Evolutionary conservation across 495 filamentous ascomycete species (phyloP), one percentile per base, ranked within the genome.

Genomic region (Penicillium pulvis): DNA sequence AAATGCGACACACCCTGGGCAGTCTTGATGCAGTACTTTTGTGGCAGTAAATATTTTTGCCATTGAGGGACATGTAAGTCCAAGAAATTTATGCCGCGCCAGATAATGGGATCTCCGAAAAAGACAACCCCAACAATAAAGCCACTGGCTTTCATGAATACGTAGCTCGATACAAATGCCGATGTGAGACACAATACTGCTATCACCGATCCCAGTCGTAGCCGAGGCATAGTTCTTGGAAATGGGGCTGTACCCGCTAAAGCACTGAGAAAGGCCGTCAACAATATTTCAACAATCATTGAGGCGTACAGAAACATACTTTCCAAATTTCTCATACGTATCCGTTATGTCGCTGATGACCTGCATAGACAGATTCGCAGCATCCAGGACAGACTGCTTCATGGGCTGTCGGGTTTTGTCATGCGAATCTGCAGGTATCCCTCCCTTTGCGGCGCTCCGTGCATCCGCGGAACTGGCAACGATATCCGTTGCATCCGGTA

Each of bases 351-450:
- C 87, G n/a, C 85, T 84, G 12, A 94, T 66, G 1, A 79, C 75
- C 67, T 90, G 87, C 90, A 93, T 93, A 17, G 87, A 67, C 0
- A 87, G 86, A 60, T 89, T 78, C 69, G 89, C 87, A 62, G 87
- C 86, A 9, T 80, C 81, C 88, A 90, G 91, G 70, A 93, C 88
- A 0, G 84, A 85, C 9, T 85, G 83, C 62, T 89, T 86, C 78
- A 93, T 87, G 2, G 90, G 91, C 31, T 87, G 82, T 67, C 92
- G 91, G 1, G 90, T 91, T 71, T 91, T 94, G 64, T 93, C 90
- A 52, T 90, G 81, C 26, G 80, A 70, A 0, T 77, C 67, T 20
- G 67, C 57, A 0, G 83, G 68, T 14, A 76, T 69, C 6, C 55
- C 67, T 4, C 79, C 81, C 48, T 78, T 75, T 0, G 80, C 78